phyloP scores from a whole-genome alignment of 2,329 filamentous ascomycete species.

The Colletotrichum godetiae region DNA sequence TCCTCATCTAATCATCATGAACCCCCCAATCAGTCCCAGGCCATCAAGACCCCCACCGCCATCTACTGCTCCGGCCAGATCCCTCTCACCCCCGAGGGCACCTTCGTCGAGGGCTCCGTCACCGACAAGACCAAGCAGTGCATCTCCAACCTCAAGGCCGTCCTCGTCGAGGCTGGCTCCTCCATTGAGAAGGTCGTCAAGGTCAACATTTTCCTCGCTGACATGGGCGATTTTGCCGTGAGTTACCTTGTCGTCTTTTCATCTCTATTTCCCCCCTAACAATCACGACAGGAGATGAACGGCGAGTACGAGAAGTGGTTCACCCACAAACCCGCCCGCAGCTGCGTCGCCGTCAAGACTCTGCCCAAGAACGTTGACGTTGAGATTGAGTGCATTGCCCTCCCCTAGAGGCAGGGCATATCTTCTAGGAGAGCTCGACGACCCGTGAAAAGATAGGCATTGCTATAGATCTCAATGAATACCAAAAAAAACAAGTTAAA shows the following conservation, averaged over 20 bases:
- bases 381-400: conserved; percentile 90
- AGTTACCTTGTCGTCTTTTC: conserved; percentile 39
- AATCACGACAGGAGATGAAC: conserved; percentile 75
- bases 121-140: conserved; percentile 71
- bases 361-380: conserved; percentile 88
- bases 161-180: conserved; percentile 85
- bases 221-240: conserved; percentile 88
- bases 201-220: conserved; percentile 89
- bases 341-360: conserved; percentile 90
- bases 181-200: conserved; percentile 86
- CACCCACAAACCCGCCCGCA: conserved; percentile 84
- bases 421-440: background rate
- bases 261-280: background rate
- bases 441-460: background rate
- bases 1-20: conserved; percentile 29
- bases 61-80: conserved; percentile 81
- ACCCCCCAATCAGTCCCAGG: conserved; percentile 64
- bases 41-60: conserved; percentile 72
- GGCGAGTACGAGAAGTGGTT: conserved; percentile 87
- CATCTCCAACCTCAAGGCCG: conserved; percentile 84
- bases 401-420: conserved; percentile 58
- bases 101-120: conserved; percentile 68
- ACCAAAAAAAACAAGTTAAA: background rate
- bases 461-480: conserved; percentile 3
- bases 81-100: conserved; percentile 69